A percentile compares a stretch with the other conserved stretches of the same genome.
Conservation (phyloP, 352 stramenopile genomes). For the Lagenidium sp. region DNA sequence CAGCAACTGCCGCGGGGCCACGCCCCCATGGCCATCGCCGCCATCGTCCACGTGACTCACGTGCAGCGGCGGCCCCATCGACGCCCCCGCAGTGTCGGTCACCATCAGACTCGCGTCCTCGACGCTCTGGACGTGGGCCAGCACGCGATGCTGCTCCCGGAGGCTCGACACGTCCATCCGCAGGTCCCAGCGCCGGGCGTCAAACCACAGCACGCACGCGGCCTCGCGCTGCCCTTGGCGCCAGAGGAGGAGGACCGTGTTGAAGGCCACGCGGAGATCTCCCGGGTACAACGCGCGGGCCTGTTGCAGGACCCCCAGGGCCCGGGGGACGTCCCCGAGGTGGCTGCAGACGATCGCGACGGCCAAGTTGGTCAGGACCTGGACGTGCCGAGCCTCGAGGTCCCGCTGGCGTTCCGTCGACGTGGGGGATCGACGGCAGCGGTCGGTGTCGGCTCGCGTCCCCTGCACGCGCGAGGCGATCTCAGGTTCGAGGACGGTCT, state of each 20-base stretch:
- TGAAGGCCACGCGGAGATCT: slow-evolving; percentile 46
- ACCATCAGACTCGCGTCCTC: slow-evolving; percentile 7
- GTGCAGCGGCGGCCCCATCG: not conserved
- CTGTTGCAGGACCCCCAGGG: slow-evolving; percentile 32
- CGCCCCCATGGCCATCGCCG: slow-evolving; percentile 9
- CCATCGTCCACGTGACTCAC: slow-evolving; percentile 23
- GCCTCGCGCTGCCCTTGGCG: slow-evolving; percentile 27
- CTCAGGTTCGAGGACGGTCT: slow-evolving; percentile 19
- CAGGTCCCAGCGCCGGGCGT: slow-evolving; percentile 44
- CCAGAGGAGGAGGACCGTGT: slow-evolving; percentile 72
- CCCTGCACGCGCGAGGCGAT: not conserved
- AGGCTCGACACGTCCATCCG: slow-evolving; percentile 17
- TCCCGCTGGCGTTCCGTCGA: slow-evolving; percentile 15
- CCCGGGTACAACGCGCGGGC: slow-evolving; percentile 29
- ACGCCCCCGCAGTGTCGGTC: slow-evolving; percentile 16
- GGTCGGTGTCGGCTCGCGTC: not conserved
- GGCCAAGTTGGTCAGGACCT: slow-evolving; percentile 74
- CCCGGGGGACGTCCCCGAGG: slow-evolving; percentile 17
- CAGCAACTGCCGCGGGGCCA: slow-evolving; percentile 39
- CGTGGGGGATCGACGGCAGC: not conserved
- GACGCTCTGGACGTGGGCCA: slow-evolving; percentile 13
- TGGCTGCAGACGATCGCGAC: slow-evolving; percentile 31
- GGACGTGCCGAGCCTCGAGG: slow-evolving; percentile 27
- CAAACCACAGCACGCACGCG: slow-evolving; percentile 59
- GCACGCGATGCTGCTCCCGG: slow-evolving; percentile 1